Evolutionary conservation across 768 basidiomycete genomes (phyloP).

Genomic region (Boletus pseudo-olivaceus): DNA sequence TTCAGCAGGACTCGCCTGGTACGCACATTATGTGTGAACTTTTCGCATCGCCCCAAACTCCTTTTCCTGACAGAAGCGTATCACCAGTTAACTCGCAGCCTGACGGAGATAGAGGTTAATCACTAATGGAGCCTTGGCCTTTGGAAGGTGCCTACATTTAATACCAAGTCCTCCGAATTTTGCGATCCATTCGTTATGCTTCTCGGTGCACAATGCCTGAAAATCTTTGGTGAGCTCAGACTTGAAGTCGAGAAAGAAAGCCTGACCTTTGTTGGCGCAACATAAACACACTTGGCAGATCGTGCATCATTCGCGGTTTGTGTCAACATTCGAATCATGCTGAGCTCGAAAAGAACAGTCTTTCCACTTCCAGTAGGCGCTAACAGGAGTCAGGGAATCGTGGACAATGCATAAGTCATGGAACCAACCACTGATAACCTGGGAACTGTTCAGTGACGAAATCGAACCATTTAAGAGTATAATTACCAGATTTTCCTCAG

Average conservation of each 20-base stretch:
- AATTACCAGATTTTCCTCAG: slow-evolving; percentile 62
- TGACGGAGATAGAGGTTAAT: slow-evolving; percentile 26
- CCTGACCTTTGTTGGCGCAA: slow-evolving; percentile 85
- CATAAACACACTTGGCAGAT: slow-evolving; percentile 76
- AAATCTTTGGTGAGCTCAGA: neutral
- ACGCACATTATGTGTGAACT: slow-evolving; percentile 76
- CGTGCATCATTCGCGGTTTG: slow-evolving; percentile 34
- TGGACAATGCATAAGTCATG: neutral
- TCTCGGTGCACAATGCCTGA: slow-evolving; percentile 86
- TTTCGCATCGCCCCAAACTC: slow-evolving; percentile 71
- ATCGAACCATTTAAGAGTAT: neutral
- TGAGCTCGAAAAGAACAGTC: slow-evolving; percentile 90
- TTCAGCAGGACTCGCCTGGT: neutral
- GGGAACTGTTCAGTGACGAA: slow-evolving; percentile 7
- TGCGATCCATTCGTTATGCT: slow-evolving; percentile 74
- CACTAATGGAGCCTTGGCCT: neutral
- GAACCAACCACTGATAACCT: slow-evolving; percentile 70
- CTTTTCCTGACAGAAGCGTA: slow-evolving; percentile 62
- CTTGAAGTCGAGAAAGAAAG: neutral
- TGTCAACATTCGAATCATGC: slow-evolving; percentile 72
- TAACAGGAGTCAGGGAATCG: slow-evolving; percentile 27
- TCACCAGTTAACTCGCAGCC: slow-evolving; percentile 93
- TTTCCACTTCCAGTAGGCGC: slow-evolving; percentile 97
- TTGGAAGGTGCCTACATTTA: slow-evolving; percentile 51
- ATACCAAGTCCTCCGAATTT: slow-evolving; percentile 78